Evolutionary conservation across 2,329 filamentous ascomycete species (phyloP).

Genomic region (Neofusicoccum ribis): DNA sequence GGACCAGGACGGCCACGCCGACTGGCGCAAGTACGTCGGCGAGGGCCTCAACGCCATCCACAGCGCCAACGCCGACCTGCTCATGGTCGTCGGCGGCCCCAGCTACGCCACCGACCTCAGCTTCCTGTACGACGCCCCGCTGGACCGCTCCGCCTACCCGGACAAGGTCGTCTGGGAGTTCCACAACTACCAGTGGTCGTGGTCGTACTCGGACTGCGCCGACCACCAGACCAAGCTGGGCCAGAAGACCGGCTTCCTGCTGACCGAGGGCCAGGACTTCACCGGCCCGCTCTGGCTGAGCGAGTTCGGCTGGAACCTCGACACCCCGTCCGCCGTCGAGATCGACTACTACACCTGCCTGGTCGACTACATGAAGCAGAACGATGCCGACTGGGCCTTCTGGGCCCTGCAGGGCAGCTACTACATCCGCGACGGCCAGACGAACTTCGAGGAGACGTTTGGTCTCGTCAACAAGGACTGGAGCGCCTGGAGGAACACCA

Average conservation of each 20-base stretch:
- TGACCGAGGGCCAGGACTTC: conserved; percentile 48
- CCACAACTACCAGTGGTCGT: conserved; percentile 59
- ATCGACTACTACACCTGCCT: conserved; percentile 55
- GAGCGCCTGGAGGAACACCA: conserved; percentile 43
- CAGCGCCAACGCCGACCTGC: conserved; percentile 51
- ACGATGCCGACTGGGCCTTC: conserved; percentile 61
- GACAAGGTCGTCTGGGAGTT: conserved; percentile 62
- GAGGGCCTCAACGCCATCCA: conserved; percentile 54
- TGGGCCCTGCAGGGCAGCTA: conserved; percentile 62
- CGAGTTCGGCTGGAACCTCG: conserved; percentile 55
- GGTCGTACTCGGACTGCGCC: conserved; percentile 42
- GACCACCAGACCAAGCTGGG: conserved; percentile 49
- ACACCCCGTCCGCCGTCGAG: conserved; percentile 48
- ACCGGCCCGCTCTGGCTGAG: conserved; percentile 59
- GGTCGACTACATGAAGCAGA: conserved; percentile 53
- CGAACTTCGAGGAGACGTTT: conserved; percentile 57
- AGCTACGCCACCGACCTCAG: conserved; percentile 56
- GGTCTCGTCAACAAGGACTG: conserved; percentile 51
- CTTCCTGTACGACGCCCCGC: conserved; percentile 40
- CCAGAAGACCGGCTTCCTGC: conserved; percentile 53
- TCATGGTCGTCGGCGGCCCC: conserved; percentile 58
- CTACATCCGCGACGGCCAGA: conserved; percentile 53
- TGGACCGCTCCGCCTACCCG: conserved; percentile 49
- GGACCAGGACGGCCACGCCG: conserved; percentile 45
- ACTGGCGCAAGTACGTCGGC: conserved; percentile 55